Conservation (phyloP, 257 asterid species). For the Thymus quinquecostatus region DNA sequence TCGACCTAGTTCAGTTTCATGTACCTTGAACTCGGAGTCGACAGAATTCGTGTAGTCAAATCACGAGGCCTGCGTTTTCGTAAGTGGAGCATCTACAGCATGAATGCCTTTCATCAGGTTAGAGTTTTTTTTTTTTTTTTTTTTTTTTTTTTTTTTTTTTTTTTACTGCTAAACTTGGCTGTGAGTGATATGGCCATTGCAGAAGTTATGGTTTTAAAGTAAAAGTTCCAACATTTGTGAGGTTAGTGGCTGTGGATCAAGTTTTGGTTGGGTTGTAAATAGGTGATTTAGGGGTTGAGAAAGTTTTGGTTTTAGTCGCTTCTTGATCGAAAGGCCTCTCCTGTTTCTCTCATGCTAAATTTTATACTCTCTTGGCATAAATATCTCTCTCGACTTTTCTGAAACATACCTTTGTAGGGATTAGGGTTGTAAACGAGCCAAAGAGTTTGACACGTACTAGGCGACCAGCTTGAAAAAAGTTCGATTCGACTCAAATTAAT, state of each 20-base stretch:
- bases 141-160: too few relatives aligned
- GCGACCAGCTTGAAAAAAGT: too few relatives aligned
- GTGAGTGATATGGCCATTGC: conserved; percentile 32
- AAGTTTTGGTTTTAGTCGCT: conserved; percentile 6
- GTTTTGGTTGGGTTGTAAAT: conserved; percentile 35
- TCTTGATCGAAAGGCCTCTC: not conserved
- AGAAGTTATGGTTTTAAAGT: conserved; percentile 49
- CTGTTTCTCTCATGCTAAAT: not conserved
- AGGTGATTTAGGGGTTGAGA: not conserved
- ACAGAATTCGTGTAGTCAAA: conserved; percentile 45
- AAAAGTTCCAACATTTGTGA: conserved; percentile 8
- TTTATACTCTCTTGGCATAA: not conserved
- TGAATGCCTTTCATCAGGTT: not conserved
- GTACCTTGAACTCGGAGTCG: conserved; percentile 56
- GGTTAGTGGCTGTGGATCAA: not conserved
- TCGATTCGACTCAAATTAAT: too few relatives aligned
- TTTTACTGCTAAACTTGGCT: not conserved
- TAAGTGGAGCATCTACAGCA: not conserved
- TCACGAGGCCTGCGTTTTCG: conserved; percentile 20
- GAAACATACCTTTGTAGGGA: not conserved
- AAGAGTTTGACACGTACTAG: too few relatives aligned
- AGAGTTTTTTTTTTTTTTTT: not conserved
- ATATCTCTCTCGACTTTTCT: not conserved
- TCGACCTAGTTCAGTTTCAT: conserved; percentile 37
- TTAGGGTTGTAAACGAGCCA: too few relatives aligned